Evolutionary conservation across 2,329 filamentous ascomycete species (phyloP).

Genomic region (Eutypella sp.): DNA sequence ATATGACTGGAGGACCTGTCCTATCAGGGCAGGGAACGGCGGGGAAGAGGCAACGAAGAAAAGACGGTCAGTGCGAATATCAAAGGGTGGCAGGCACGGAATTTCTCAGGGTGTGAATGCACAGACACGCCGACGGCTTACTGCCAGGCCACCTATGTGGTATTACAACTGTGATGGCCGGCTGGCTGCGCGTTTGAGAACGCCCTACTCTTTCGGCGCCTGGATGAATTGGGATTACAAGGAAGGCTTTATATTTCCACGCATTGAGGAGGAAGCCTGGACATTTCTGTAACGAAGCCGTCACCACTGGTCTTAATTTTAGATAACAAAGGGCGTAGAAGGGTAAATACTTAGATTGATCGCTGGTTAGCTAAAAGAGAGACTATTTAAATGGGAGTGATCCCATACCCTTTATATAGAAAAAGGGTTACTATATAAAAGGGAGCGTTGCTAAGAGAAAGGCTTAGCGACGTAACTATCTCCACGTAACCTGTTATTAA

Average conservation of each 20-base stretch:
- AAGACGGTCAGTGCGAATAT: not conserved
- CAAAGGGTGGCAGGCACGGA: not conserved
- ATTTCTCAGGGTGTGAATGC: not conserved
- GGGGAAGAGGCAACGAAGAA: not conserved
- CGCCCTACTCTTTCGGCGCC: not conserved
- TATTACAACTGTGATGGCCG: not conserved
- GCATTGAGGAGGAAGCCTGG: no score
- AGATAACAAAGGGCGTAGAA: no score
- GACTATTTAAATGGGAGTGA: no score
- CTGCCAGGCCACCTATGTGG: conserved; percentile 1
- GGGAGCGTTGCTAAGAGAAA: no score
- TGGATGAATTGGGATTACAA: conserved; percentile 1
- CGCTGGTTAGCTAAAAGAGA: no score
- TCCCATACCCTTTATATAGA: no score
- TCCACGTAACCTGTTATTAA: no score
- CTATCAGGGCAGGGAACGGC: not conserved
- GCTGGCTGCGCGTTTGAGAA: not conserved
- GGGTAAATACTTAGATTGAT: no score
- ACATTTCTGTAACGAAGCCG: no score
- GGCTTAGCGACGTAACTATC: no score
- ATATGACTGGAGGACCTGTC: conserved; percentile 6
- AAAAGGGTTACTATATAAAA: no score
- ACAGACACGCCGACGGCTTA: not conserved
- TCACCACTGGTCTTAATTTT: no score
- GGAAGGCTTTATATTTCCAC: conserved; percentile 1